Evolutionary conservation across 768 basidiomycete species (phyloP).

Genomic region (Roridomyces roridus): DNA sequence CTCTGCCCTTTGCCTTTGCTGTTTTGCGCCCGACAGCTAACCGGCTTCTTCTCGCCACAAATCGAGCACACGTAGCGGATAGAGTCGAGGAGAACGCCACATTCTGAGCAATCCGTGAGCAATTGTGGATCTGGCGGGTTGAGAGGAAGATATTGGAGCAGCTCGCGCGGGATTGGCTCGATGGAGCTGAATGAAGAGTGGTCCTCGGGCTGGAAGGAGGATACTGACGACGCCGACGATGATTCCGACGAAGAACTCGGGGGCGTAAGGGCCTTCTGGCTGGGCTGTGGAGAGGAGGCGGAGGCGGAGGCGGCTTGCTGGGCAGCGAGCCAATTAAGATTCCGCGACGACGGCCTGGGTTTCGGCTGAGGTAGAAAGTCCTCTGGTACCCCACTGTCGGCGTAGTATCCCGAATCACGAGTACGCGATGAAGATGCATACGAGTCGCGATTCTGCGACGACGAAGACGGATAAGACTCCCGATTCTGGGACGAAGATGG

Average conservation of each 20-base stretch:
- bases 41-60: slow-evolving; percentile 79
- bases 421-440: slow-evolving; percentile 46
- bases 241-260: too few relatives aligned
- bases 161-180: slow-evolving; percentile 54
- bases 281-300: slow-evolving; percentile 11
- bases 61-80: slow-evolving; percentile 90
- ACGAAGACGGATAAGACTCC: slow-evolving; percentile 57
- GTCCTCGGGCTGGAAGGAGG: slow-evolving; percentile 37
- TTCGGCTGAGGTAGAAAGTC: slow-evolving; percentile 37
- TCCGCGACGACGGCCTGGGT: slow-evolving; percentile 68
- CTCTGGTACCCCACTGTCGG: slow-evolving; percentile 39
- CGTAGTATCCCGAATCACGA: slow-evolving; percentile 63
- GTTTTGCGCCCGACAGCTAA: slow-evolving; percentile 12
- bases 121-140: slow-evolving; percentile 59
- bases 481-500: slow-evolving; percentile 49
- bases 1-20: slow-evolving; percentile 58
- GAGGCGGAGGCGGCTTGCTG: slow-evolving; percentile 45
- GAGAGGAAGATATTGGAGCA: slow-evolving; percentile 56
- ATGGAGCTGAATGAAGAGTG: slow-evolving; percentile 23
- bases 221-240: slow-evolving; percentile 28
- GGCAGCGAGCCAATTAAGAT: slow-evolving; percentile 67
- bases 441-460: slow-evolving; percentile 54
- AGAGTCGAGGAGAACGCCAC: slow-evolving; percentile 74
- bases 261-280: too few relatives aligned
- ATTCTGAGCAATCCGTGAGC: slow-evolving; percentile 85